Evolutionary conservation across 345 rosid genomes (phyloP).

Genomic region (Citrus trifoliata): DNA sequence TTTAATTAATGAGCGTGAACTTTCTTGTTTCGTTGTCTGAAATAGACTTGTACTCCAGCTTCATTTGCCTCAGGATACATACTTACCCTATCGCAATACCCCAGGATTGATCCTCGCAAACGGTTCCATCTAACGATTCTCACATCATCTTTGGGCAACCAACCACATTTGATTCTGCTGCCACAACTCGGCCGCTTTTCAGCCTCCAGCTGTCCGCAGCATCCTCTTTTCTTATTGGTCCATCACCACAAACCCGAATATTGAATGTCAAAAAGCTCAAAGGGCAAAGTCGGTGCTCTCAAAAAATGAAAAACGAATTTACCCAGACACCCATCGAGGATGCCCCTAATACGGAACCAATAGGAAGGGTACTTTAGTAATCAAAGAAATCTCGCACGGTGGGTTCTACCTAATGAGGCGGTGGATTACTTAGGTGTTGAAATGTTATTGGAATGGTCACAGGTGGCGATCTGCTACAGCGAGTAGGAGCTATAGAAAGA

Average conservation of each 20-base stretch:
- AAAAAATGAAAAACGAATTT: background rate
- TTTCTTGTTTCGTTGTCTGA: background rate
- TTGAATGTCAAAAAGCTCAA: background rate
- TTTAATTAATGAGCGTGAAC: background rate
- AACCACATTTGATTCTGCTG: background rate
- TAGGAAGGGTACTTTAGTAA: background rate
- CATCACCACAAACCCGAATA: background rate
- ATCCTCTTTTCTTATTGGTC: conserved; percentile 24
- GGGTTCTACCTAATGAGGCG: background rate
- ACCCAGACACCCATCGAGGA: conserved; percentile 11
- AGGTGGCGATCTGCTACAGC: conserved; percentile 12
- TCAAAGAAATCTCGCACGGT: background rate
- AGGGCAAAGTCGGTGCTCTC: conserved; percentile 11
- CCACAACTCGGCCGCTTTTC: conserved; percentile 7
- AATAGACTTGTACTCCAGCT: background rate
- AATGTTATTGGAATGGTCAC: background rate
- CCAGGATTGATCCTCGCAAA: background rate
- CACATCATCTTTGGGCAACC: background rate
- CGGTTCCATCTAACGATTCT: conserved; percentile 13
- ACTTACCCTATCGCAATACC: background rate
- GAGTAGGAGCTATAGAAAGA: conserved; percentile 3
- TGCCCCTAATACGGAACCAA: background rate
- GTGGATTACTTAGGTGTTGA: conserved; percentile 10
- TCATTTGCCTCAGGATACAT: background rate
- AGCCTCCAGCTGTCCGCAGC: conserved; percentile 47